phyloP scores from a whole-genome alignment of 805 yeast genomes.

The Candida incommunis region DNA sequence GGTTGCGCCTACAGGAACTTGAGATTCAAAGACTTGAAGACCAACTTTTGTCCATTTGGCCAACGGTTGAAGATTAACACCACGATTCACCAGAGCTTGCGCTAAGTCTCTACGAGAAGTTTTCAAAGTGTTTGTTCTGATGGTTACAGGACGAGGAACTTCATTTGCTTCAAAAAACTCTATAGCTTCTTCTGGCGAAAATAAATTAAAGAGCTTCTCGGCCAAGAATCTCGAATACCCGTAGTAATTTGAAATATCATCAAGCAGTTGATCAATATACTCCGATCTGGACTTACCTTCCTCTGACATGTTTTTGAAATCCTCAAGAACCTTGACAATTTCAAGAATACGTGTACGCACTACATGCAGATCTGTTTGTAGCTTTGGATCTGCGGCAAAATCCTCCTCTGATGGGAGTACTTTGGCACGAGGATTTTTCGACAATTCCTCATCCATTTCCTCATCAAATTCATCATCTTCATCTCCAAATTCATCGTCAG shows the following conservation, averaged over 20 bases:
- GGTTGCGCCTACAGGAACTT: conserved; percentile 99
- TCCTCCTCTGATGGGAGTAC: not conserved
- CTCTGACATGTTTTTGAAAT: conserved; percentile 43
- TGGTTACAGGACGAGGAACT: conserved; percentile 89
- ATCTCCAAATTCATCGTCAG: conserved; percentile 10
- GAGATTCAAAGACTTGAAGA: conserved; percentile 91
- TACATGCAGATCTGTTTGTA: not conserved
- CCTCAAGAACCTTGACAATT: conserved; percentile 2
- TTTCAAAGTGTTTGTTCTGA: conserved; percentile 91
- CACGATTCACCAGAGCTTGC: conserved; percentile 86
- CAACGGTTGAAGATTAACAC: conserved; percentile 93
- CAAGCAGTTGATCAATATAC: conserved; percentile 60
- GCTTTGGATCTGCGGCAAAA: not conserved
- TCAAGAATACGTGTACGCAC: conserved; percentile 17
- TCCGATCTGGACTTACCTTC: conserved; percentile 79
- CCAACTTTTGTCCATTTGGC: conserved; percentile 99
- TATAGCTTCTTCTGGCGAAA: conserved; percentile 91
- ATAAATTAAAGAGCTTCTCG: conserved; percentile 80
- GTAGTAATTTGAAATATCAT: conserved; percentile 84
- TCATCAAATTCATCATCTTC: not conserved
- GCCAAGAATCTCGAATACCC: conserved; percentile 89
- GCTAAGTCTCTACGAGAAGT: conserved; percentile 94
- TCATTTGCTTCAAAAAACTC: conserved; percentile 98
- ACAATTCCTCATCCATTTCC: not conserved
- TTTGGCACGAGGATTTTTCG: not conserved